Evolutionary conservation across 495 filamentous ascomycete species (phyloP), one percentile per base, ranked within the genome.

Genomic region (Penicillium robsamsonii): DNA sequence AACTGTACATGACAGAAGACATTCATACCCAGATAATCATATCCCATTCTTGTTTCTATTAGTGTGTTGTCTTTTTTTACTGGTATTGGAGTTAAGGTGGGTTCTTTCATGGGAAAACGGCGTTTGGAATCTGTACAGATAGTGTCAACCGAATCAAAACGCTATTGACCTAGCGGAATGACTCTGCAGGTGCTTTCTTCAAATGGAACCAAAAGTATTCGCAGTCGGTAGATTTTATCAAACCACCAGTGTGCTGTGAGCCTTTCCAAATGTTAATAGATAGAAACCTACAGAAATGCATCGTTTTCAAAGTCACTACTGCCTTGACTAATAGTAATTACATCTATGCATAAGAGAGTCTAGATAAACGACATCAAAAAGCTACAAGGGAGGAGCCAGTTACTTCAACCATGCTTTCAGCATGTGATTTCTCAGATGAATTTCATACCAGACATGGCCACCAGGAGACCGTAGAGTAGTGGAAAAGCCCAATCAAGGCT

Each of bases 61-160:
- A 40, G 37, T 53, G 45, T 56, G 46, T 20, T 35, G 31, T 52
- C 49, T 46, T 42, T 31, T 10, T 53, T 41, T 50, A 35, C 40
- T 40, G 53, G 44, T 44, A 46, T 57, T 53, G 58, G 64, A 55
- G 58, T 67, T 53, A 31, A 15, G 24, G 38, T 55, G 27, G 53
- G 3, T 40, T 49, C 2, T 40, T 40, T 29, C 22, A 9, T 4
- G 25, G 24, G 38, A 53, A 52, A 52, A 42, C 18, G 58, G 52
- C 30, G 41, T 47, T 59, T 35, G 18, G 33, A 12, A 33, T 57
- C 42, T 55, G 46, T 64, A 56, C 25, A 57, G 43, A 51, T 46
- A 35, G n/a, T 17, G 42, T 29, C n/a, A 47, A 47, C 31, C 45
- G 12, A 33, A 47, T 31, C 10, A 4, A 10, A 33, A 13, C 22